These are phyloP conservation scores for Harrya chromipes DNA, from an alignment of 768 basidiomycete species.

Conservation along the genomic window DNA sequence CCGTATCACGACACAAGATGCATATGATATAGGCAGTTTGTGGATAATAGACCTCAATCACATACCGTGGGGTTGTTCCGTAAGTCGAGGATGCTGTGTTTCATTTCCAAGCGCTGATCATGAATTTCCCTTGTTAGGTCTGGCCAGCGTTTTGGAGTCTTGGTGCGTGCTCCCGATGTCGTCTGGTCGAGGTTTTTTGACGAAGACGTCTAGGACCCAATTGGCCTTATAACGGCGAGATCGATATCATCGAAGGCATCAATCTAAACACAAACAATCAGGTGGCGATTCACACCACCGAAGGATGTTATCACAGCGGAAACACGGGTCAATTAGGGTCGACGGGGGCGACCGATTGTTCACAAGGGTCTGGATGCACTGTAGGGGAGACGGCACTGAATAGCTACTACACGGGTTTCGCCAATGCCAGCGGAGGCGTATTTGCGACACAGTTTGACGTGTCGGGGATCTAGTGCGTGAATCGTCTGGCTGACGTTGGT, in stretches of 20 bases:
- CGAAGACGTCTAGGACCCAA: constrained; percentile 12
- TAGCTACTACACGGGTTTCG: constrained; percentile 24
- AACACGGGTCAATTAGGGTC: constrained; percentile 33
- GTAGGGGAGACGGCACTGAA: constrained; percentile 29
- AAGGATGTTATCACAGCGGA: constrained; percentile 35
- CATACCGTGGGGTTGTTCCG: constrained; percentile 58
- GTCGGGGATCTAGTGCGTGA: constrained; percentile 45
- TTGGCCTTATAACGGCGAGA: constrained; percentile 50
- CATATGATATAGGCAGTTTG: constrained; percentile 42
- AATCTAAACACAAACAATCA: constrained; percentile 52
- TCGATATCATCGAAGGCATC: constrained; percentile 62
- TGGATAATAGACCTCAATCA: constrained; percentile 47
- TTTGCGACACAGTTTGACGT: constrained; percentile 70
- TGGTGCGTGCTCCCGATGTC: constrained; percentile 11
- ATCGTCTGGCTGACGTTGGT: not conserved
- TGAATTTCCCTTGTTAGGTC: constrained; percentile 11
- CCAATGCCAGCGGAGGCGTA: constrained; percentile 50
- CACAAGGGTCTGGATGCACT: constrained; percentile 27
- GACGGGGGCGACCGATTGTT: constrained; percentile 24
- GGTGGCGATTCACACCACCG: constrained; percentile 51
- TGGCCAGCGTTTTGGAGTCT: constrained; percentile 35
- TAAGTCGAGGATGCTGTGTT: constrained; percentile 23
- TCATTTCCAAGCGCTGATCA: constrained; percentile 3
- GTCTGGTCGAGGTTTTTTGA: not conserved
- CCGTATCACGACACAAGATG: constrained; percentile 43